A percentile compares a stretch with the other conserved stretches of the same genome.
Evolutionary conservation across 345 rosid species (phyloP).

Genomic region (Brassica juncea): DNA sequence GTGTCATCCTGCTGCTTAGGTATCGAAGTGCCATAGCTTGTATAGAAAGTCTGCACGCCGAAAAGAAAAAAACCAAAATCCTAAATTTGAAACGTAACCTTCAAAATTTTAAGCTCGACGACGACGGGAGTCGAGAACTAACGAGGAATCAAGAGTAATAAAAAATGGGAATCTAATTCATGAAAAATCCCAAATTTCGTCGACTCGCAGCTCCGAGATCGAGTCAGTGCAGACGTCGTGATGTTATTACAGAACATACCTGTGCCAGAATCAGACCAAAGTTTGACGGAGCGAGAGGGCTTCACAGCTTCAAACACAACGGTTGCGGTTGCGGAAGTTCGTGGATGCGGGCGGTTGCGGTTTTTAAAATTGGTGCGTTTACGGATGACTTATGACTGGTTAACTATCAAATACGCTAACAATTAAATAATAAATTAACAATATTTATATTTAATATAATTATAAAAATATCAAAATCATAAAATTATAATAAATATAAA

Average conservation of each 20-base stretch:
- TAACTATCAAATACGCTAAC: no score
- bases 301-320: no score
- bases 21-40: slow-evolving; percentile 48
- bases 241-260: no score
- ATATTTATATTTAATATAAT: no score
- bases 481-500: no score
- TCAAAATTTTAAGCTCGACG: neutral
- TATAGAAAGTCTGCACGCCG: neutral
- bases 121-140: neutral
- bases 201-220: slow-evolving; percentile 23
- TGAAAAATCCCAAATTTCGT: neutral
- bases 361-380: no score
- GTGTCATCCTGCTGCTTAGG: slow-evolving; percentile 32
- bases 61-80: neutral
- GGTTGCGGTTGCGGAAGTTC: no score
- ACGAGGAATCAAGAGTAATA: neutral
- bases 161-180: neutral
- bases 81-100: slow-evolving; percentile 1
- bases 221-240: neutral
- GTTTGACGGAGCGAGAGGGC: neutral
- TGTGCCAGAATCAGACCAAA: neutral
- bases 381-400: no score
- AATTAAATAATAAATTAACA: no score
- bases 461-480: no score
- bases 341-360: no score